A percentile compares a stretch with the other conserved stretches of the same genome.
phyloP scores from a whole-genome alignment of 2,329 filamentous ascomycete genomes.

The Aspergillus fumigatiaffinis region DNA sequence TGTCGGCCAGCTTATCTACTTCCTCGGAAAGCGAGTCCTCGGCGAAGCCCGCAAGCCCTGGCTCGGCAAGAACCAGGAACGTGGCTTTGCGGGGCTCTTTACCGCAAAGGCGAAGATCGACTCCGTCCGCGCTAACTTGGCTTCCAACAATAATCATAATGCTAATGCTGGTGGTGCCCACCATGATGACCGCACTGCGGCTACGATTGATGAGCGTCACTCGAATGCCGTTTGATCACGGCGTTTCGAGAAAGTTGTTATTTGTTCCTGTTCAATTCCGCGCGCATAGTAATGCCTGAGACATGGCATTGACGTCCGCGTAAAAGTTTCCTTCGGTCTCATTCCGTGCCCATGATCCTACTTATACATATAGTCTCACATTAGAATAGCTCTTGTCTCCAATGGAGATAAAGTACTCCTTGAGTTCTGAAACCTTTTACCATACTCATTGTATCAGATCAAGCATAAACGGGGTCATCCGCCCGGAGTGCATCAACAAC shows the following conservation, averaged over 20 bases:
- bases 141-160: slow-evolving; percentile 10
- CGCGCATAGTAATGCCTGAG: neutral
- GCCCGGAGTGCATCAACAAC: no score
- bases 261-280: neutral
- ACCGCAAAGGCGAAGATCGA: slow-evolving; percentile 75
- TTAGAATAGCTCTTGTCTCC: neutral
- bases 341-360: neutral
- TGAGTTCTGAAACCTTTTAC: neutral
- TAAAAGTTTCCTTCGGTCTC: neutral
- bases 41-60: slow-evolving; percentile 94
- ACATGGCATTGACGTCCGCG: neutral
- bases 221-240: slow-evolving; percentile 7
- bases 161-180: slow-evolving; percentile 1
- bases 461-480: no score
- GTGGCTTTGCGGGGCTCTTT: slow-evolving; percentile 72
- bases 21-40: slow-evolving; percentile 73
- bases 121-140: slow-evolving; percentile 10
- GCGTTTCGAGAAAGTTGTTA: neutral
- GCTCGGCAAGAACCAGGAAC: slow-evolving; percentile 82
- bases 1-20: slow-evolving; percentile 80
- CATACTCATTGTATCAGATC: neutral
- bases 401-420: neutral
- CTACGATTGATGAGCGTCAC: slow-evolving; percentile 1
- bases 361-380: neutral
- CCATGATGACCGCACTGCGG: neutral